Percentiles rank a stretch among this genome's conserved stretches.
phyloP scores from a whole-genome alignment of 805 yeast species.

The Candida quercuum region DNA sequence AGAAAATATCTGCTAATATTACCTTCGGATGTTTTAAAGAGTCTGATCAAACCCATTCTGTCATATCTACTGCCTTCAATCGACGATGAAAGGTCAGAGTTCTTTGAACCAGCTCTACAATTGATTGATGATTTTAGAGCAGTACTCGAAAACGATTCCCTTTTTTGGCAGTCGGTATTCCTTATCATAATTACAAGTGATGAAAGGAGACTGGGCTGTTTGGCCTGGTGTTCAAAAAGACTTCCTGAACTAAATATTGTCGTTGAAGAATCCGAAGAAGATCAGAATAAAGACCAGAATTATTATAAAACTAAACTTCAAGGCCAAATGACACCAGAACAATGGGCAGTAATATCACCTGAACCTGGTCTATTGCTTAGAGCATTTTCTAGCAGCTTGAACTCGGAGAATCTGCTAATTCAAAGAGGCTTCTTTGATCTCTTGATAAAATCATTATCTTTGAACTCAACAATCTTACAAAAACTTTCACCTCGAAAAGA shows the following conservation, averaged over 20 bases:
- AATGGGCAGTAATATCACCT: conserved; percentile 59
- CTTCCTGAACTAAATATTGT: conserved; percentile 55
- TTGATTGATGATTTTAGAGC: conserved; percentile 56
- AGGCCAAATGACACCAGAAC: conserved; percentile 37
- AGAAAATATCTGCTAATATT: conserved; percentile 48
- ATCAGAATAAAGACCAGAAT: conserved; percentile 8
- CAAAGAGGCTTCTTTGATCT: conserved; percentile 88
- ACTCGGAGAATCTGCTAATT: conserved; percentile 62
- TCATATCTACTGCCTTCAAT: conserved; percentile 79
- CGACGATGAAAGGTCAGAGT: conserved; percentile 89
- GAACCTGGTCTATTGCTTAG: conserved; percentile 76
- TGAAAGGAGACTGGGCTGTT: conserved; percentile 79
- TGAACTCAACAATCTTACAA: conserved; percentile 55
- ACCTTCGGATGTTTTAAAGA: conserved; percentile 42
- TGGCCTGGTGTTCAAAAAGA: conserved; percentile 63
- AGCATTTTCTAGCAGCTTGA: conserved; percentile 66
- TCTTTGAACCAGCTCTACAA: conserved; percentile 53
- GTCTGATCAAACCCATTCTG: conserved; percentile 62
- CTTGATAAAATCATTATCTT: conserved; percentile 58
- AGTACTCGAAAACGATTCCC: conserved; percentile 56
- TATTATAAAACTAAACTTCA: conserved; percentile 22
- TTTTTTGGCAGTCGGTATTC: conserved; percentile 85
- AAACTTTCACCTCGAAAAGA: conserved; percentile 45
- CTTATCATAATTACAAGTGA: conserved; percentile 70
- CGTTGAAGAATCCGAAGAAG: conserved; percentile 12